Base-by-base conservation (phyloP, 768 basidiomycete genomes). In the Lactifluus rugatus region DNA sequence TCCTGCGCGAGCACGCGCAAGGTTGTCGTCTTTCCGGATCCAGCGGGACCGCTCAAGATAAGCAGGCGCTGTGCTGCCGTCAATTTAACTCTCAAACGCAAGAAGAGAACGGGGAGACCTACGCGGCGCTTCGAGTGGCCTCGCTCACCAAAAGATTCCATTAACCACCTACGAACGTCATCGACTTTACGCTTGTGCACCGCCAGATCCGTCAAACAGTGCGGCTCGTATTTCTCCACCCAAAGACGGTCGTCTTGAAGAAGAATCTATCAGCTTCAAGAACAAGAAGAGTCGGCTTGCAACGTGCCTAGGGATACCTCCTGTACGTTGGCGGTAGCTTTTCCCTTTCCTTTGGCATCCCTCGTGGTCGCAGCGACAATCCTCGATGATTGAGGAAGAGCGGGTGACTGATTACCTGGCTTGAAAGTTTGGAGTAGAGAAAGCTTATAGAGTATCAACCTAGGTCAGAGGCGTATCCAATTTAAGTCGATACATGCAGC, bases 11-110 rank as follows among this genome's bases (percentile, higher is more conserved):
- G 73, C 2, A 93, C 79, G 26, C 81, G 80, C 2, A 98, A 64
- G 0, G 91, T 91, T 0, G 93, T 80, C 0, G 95, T 96, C 75
- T 99, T 99, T 0, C 83, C 95, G 0, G 84, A 81, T 1, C 95
- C 95, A 8, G 95, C 85, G 0, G 92, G 90, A 1, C 95, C 95
- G 2, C 89, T 88, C 11, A 99, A 72, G 0, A 82, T 81, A 7
- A 98, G 78, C 28, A 99, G 82, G 47, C 93, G 79, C 89, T 97
- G 56, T 3, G 48, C 28, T 37, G 25, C 32, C 36, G 14, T 13
- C 19, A 4, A 60, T 19, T 47, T 57, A 21, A 54, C 21, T 13
- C 19, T 50, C 9, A 5, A 41, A 13, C 25, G 16, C 17, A 21
- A 2, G 14, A 21, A 46, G 9, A 49, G 48, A 52, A 11, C 7